Percentiles rank a stretch among this genome's conserved stretches.
Evolutionary conservation across 2,329 filamentous ascomycete genomes (phyloP).

Genomic region (Dactylellina drechsleri): DNA sequence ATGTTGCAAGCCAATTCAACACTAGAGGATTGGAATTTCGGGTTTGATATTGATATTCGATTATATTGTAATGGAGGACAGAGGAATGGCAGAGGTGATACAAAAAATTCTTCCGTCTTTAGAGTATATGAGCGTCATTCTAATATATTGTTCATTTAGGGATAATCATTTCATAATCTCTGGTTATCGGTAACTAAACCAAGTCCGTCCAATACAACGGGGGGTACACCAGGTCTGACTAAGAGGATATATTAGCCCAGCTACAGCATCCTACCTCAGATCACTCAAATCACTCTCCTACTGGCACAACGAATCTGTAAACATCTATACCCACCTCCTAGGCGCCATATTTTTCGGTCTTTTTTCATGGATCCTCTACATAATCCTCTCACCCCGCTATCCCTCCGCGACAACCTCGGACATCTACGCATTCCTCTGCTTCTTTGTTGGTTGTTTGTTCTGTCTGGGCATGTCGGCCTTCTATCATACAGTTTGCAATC

Average conservation of each 20-base stretch:
- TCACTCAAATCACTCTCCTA: constrained; percentile 29
- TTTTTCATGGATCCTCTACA: constrained; percentile 67
- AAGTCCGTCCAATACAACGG: constrained; percentile 57
- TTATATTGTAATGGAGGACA: not conserved
- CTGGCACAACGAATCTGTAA: constrained; percentile 69
- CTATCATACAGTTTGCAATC: constrained; percentile 86
- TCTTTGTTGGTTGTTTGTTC: constrained; percentile 77
- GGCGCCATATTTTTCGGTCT: constrained; percentile 69
- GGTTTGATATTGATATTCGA: not conserved
- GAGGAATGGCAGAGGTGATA: constrained; percentile 49
- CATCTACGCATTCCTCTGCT: constrained; percentile 78
- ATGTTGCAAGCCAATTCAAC: constrained; percentile 48
- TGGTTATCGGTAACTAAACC: constrained; percentile 68
- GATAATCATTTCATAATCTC: constrained; percentile 77
- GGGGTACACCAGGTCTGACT: constrained; percentile 62
- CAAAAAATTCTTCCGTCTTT: not conserved
- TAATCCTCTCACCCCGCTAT: constrained; percentile 73
- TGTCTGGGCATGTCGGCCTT: constrained; percentile 85
- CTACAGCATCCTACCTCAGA: constrained; percentile 62
- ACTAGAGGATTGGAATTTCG: not conserved
- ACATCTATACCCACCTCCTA: constrained; percentile 77
- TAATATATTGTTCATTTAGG: constrained; percentile 40
- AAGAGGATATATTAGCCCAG: constrained; percentile 68
- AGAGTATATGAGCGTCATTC: not conserved
- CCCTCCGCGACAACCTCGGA: constrained; percentile 71